Evolutionary conservation across 345 rosid species (phyloP).

Genomic region (Eutrema japonicum): DNA sequence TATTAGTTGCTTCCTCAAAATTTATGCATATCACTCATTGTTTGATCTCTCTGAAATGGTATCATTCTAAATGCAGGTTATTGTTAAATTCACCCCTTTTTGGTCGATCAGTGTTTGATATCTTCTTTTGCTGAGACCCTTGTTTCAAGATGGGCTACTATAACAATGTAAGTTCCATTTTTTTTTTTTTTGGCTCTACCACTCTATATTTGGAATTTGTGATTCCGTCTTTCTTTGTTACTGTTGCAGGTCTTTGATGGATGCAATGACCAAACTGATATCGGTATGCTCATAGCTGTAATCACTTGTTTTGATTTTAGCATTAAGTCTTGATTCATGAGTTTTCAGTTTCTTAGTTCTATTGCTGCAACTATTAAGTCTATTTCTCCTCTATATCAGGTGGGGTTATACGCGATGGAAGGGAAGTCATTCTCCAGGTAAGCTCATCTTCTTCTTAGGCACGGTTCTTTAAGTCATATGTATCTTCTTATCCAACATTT

Average conservation of each 20-base stretch:
- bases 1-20: neutral
- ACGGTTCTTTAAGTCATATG: neutral
- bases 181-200: neutral
- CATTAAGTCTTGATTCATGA: slow-evolving; percentile 6
- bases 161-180: slow-evolving; percentile 32
- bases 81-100: neutral
- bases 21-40: neutral
- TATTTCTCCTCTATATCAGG: slow-evolving; percentile 49
- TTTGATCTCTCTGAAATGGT: slow-evolving; percentile 8
- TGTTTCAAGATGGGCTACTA: slow-evolving; percentile 45
- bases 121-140: slow-evolving; percentile 16
- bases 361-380: neutral
- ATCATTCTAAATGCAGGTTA: slow-evolving; percentile 19
- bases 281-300: slow-evolving; percentile 50
- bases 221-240: slow-evolving; percentile 11
- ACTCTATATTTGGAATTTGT: neutral
- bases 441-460: neutral
- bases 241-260: slow-evolving; percentile 56
- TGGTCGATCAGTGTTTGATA: neutral
- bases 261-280: slow-evolving; percentile 57
- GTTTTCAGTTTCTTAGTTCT: slow-evolving; percentile 14
- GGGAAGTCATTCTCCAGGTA: slow-evolving; percentile 86
- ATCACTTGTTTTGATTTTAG: neutral
- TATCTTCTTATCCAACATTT: neutral
- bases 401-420: slow-evolving; percentile 62